A percentile compares a stretch with the other conserved stretches of the same genome.
Evolutionary conservation across 345 rosid species (phyloP).

Genomic region (Aquilaria malaccensis): DNA sequence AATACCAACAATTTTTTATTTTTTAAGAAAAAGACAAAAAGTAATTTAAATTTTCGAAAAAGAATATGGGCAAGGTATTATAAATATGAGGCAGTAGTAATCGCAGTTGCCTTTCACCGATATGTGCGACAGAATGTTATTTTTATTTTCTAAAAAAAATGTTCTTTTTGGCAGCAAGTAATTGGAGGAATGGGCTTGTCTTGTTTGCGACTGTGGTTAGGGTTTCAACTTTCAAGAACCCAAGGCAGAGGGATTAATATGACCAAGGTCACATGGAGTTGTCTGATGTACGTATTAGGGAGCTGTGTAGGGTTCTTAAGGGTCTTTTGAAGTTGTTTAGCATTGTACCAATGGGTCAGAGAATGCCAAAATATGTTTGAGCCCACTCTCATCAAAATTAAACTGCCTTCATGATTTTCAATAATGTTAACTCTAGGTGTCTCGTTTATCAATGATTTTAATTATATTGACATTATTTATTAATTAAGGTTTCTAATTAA

Average conservation of each 20-base stretch:
- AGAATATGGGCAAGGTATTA: too few relatives aligned
- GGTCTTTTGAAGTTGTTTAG: conserved; percentile 16
- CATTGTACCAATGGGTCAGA: conserved; percentile 20
- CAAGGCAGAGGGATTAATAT: too few relatives aligned
- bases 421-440: too few relatives aligned
- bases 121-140: neutral
- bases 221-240: conserved; percentile 34
- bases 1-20: too few relatives aligned
- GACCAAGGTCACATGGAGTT: conserved; percentile 37
- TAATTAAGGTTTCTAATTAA: too few relatives aligned
- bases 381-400: too few relatives aligned
- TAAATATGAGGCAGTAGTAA: too few relatives aligned
- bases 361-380: neutral
- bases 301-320: conserved; percentile 19
- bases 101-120: too few relatives aligned
- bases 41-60: too few relatives aligned
- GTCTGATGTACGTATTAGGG: conserved; percentile 19
- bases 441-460: too few relatives aligned
- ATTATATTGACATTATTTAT: too few relatives aligned
- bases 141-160: conserved; percentile 7
- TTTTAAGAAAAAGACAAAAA: too few relatives aligned
- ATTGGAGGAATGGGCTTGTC: neutral
- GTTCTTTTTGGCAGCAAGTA: neutral
- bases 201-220: conserved; percentile 5
- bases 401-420: conserved; percentile 2